Base-by-base conservation (phyloP, 1,139 yeast genomes). In the Kurtzmaniella natalensis region DNA sequence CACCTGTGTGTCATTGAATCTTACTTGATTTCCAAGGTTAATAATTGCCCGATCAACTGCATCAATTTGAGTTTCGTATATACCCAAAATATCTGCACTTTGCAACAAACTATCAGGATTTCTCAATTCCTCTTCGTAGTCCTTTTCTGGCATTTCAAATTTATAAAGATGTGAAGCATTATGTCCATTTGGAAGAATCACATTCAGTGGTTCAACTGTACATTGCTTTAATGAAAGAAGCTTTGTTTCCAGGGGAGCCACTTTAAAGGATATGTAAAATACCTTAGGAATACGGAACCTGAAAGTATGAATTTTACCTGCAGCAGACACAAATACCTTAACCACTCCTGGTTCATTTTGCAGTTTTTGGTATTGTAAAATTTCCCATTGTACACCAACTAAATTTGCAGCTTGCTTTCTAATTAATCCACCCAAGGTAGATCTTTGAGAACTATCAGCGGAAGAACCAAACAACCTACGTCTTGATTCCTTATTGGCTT, bases 381-480 rank as follows among this genome's bases (percentile, higher is more conserved):
- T 70, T 43, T 88, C 88, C 97, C 98, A 92, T 28, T 81, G 73
- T 0, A 84, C 64, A 4, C 81, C 83, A 8, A 86, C 85, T 48
- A 81, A 78, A 50, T 63, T 69, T 49, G 83, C 95, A 0, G 95
- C 94, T 50, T 85, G 94, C 38, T 75, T 74, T 39, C 84, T 73
- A 32, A 88, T 66, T 62, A 87, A 70, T 18, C 76, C 74, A 5
- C 92, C 85, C 30, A 88, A 77, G 1, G 79, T 64, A 6, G 73
- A 64, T 39, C 76, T 52, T 35, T 59, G 63, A 2, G 72, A 60
- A 0, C 77, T 53, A 20, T 69, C 72, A 10, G 72, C 58, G 22
- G 68, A 64, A 18, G 71, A 67, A 18, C 99, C 99, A 64, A 92
- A 89, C 22, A 94, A 58, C 43, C 78, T 81, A 34, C 72, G 72